phyloP scores from a whole-genome alignment of 306 rosid genomes.

The Cucurbita ficifolia region DNA sequence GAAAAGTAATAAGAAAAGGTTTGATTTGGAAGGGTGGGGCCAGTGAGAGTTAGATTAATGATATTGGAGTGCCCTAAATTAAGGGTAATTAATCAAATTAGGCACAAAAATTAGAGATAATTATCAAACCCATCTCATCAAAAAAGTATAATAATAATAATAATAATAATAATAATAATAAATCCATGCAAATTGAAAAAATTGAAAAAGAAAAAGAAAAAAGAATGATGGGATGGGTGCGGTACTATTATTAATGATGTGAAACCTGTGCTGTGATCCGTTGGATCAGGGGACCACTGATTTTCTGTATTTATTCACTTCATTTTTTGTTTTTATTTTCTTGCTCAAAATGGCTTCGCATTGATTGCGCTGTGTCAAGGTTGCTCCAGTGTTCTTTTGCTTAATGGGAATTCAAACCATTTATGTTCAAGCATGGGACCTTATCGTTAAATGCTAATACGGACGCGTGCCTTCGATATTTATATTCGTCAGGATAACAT shows the following conservation, averaged over 20 bases:
- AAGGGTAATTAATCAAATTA: not conserved
- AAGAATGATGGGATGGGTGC: not conserved
- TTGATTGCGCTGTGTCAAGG: not conserved
- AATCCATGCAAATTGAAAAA: not conserved
- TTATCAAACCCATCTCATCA: not conserved
- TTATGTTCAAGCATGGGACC: too few species aligned
- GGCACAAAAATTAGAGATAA: not conserved
- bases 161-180: not conserved
- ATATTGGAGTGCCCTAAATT: not conserved
- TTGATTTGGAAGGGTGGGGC: not conserved
- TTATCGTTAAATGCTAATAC: too few species aligned
- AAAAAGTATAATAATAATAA: too few species aligned
- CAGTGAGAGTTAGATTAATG: not conserved
- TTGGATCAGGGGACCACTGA: constrained; percentile 11
- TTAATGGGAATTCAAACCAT: not conserved
- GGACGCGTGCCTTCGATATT: too few species aligned
- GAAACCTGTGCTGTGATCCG: constrained; percentile 8
- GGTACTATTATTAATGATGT: constrained; percentile 4
- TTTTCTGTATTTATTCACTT: not conserved
- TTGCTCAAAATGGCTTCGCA: not conserved
- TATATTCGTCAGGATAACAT: too few species aligned
- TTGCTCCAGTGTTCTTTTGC: not conserved
- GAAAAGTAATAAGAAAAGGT: not conserved
- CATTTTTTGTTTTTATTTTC: not conserved
- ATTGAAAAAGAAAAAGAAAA: not conserved